Conservation (phyloP, 2,329 filamentous ascomycete species). For the Scleromitrula shiraiana region DNA sequence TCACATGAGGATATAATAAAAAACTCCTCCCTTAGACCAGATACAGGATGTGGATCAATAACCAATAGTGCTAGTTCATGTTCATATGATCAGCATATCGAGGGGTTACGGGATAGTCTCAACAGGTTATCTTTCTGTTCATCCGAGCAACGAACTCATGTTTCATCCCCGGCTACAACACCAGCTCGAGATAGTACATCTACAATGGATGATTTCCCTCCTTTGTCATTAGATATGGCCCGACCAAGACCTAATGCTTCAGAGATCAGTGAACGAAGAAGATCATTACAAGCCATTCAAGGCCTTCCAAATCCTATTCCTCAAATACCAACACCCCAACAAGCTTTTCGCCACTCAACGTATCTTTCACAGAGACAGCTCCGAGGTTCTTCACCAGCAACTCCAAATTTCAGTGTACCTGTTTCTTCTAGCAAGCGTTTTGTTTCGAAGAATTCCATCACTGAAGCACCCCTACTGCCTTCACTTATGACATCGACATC, state of each 20-base stretch:
- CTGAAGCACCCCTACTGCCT: slow-evolving; percentile 8
- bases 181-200: slow-evolving; percentile 48
- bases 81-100: slow-evolving; percentile 51
- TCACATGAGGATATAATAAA: no score
- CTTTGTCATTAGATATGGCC: slow-evolving; percentile 15
- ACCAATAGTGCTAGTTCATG: slow-evolving; percentile 50
- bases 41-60: slow-evolving; percentile 45
- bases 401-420: slow-evolving; percentile 28
- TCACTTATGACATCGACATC: neutral
- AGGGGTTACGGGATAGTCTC: slow-evolving; percentile 47
- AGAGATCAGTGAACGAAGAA: slow-evolving; percentile 25
- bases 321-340: slow-evolving; percentile 14
- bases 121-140: slow-evolving; percentile 53
- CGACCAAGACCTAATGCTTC: slow-evolving; percentile 22
- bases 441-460: slow-evolving; percentile 3
- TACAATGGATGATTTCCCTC: slow-evolving; percentile 20
- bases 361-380: slow-evolving; percentile 12
- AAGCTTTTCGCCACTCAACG: slow-evolving; percentile 15
- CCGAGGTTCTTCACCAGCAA: slow-evolving; percentile 14
- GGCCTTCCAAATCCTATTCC: slow-evolving; percentile 15
- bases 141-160: slow-evolving; percentile 50
- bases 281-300: slow-evolving; percentile 26
- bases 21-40: slow-evolving; percentile 15
- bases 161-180: slow-evolving; percentile 52
- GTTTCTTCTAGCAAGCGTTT: slow-evolving; percentile 22